Evolutionary conservation across 2,329 filamentous ascomycete genomes (phyloP).

Genomic region (Penicillium sp.): DNA sequence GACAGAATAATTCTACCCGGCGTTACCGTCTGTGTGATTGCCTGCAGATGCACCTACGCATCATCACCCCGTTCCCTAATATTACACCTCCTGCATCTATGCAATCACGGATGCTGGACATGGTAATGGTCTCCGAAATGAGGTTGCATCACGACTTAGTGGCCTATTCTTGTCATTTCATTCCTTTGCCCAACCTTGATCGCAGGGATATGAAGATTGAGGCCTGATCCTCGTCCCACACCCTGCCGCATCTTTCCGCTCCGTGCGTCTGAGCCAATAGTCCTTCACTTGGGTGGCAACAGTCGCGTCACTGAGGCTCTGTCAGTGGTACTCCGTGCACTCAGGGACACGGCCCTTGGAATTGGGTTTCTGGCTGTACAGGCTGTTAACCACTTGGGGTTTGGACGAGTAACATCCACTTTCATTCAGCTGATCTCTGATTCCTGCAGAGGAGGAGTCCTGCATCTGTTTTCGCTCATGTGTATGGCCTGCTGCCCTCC

Average conservation of each 20-base stretch:
- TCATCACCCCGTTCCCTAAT: constrained; percentile 11
- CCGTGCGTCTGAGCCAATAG: constrained; percentile 30
- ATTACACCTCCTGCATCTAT: constrained; percentile 18
- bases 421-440: constrained; percentile 46
- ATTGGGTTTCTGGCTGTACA: constrained; percentile 25
- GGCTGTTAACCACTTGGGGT: constrained; percentile 18
- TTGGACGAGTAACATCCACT: constrained; percentile 29
- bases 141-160: constrained; percentile 27
- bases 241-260: constrained; percentile 34
- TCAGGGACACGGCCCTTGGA: constrained; percentile 22
- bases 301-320: constrained; percentile 34
- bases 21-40: constrained; percentile 26
- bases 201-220: constrained; percentile 24
- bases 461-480: constrained; percentile 41
- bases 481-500: constrained; percentile 38
- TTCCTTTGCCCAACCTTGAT: constrained; percentile 14
- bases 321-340: constrained; percentile 34
- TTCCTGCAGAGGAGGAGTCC: constrained; percentile 43
- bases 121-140: constrained; percentile 19
- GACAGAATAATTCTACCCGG: constrained; percentile 15
- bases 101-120: constrained; percentile 16
- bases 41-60: constrained; percentile 20
- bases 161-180: constrained; percentile 17
- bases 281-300: constrained; percentile 33
- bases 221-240: constrained; percentile 22